Evolutionary conservation across 140 eudicot genomes (phyloP), one percentile per base, ranked within the genome.

Genomic region (Eryngium alpinum): DNA sequence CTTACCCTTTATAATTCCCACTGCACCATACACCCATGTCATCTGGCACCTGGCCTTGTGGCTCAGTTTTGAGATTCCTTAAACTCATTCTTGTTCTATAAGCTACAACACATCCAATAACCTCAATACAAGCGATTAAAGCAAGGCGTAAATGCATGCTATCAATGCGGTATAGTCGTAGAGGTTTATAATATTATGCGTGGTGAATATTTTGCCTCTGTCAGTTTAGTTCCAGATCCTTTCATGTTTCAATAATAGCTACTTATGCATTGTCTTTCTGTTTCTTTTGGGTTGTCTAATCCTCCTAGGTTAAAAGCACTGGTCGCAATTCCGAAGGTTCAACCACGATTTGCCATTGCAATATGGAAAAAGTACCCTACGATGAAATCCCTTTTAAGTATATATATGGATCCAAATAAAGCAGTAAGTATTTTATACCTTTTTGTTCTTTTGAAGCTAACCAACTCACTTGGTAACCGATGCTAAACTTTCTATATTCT

Each of bases 281-380:
- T 69, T 72, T 38, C 29, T 72, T 18, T 59, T 49, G 31, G 57
- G 33, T 16, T 79, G 56, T 24, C 4, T 81, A 72, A 9, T 52
- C 21, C 50, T 69, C 88, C 56, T 84, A 94, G 98, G 97, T 88
- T 92, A 82, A 95, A 95, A 82, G 95, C 95, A 80, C 80, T 95
- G 87, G 77, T 95, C 53, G 94, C 97, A 70, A 95, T 95, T 46
- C 99, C 99, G 21, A 95, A 95, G 90, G 97, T 95, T 73, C 96
- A 92, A 83, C 97, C 99, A 51, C 93, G 97, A 81, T 89, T 89
- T 66, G 97, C 99, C 56, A 77, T 95, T 46, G 97, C 99, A 53
- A 90, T 95, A 76, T 87, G 90, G 92, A 95, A 89, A 84, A 92
- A 89, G 81, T 95, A 92, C 84, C 97, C 97, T 12, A 95, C 97